Evolutionary conservation across 2,329 filamentous ascomycete species (phyloP).

Genomic region (Venturia pyrina): DNA sequence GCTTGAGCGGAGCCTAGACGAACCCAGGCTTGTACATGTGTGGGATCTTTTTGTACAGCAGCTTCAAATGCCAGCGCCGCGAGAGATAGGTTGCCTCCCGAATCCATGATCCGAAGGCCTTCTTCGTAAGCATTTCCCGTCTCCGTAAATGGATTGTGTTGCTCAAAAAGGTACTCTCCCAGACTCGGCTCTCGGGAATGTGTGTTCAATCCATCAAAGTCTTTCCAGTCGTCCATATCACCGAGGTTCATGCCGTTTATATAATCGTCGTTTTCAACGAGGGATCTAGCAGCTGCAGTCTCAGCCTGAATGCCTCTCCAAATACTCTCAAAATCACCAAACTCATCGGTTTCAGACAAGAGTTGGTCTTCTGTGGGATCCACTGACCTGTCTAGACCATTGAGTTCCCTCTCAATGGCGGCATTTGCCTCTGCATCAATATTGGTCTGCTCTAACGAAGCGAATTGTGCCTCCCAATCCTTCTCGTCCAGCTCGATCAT

Average conservation of each 20-base stretch:
- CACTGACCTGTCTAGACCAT: slow-evolving; percentile 80
- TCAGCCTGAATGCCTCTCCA: slow-evolving; percentile 76
- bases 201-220: slow-evolving; percentile 60
- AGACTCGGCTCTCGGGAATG: slow-evolving; percentile 69
- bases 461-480: slow-evolving; percentile 95
- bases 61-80: slow-evolving; percentile 93
- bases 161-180: slow-evolving; percentile 89
- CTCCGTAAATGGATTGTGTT: slow-evolving; percentile 80
- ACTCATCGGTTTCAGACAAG: slow-evolving; percentile 62
- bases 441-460: slow-evolving; percentile 66
- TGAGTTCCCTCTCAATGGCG: slow-evolving; percentile 75
- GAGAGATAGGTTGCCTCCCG: slow-evolving; percentile 87
- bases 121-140: slow-evolving; percentile 82
- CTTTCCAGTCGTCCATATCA: slow-evolving; percentile 72
- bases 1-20: slow-evolving; percentile 86
- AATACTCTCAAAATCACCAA: slow-evolving; percentile 82
- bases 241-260: slow-evolving; percentile 43
- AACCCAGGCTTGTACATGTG: slow-evolving; percentile 88
- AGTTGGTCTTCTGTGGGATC: slow-evolving; percentile 17
- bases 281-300: slow-evolving; percentile 57
- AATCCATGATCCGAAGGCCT: slow-evolving; percentile 83
- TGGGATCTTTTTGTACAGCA: slow-evolving; percentile 78
- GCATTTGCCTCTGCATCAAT: slow-evolving; percentile 50
- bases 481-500: slow-evolving; percentile 87
- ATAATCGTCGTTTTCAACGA: slow-evolving; percentile 55